Conservation (phyloP, 2,329 filamentous ascomycete species). For the Microsporum ferrugineum region DNA sequence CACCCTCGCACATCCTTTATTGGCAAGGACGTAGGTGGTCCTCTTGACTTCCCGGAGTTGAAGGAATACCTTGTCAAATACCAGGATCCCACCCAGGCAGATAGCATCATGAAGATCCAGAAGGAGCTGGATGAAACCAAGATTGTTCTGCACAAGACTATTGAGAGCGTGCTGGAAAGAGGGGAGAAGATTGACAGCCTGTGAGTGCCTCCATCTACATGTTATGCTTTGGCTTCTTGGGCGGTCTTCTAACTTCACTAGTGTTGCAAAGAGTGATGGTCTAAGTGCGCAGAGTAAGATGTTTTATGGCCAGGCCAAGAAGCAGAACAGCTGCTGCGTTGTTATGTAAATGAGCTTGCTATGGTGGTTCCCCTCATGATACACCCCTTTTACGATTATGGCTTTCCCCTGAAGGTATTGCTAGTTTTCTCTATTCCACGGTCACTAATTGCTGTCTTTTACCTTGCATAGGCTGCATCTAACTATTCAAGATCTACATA, state of each 20-base stretch:
- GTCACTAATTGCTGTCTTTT: not conserved
- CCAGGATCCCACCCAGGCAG: conserved; percentile 78
- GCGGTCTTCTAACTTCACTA: not conserved
- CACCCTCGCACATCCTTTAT: conserved; percentile 58
- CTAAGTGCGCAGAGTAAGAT: conserved; percentile 89
- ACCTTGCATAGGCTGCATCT: not conserved
- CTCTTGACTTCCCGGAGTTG: conserved; percentile 60
- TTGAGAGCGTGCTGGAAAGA: conserved; percentile 56
- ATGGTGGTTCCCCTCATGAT: not conserved
- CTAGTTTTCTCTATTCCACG: not conserved
- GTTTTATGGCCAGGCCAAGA: conserved; percentile 71
- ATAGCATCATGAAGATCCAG: conserved; percentile 92
- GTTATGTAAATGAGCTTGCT: conserved; percentile 35
- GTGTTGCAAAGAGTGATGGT: conserved; percentile 83
- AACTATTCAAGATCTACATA: not conserved
- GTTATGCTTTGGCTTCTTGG: not conserved
- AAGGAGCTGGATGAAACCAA: conserved; percentile 96
- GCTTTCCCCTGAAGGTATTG: not conserved
- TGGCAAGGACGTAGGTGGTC: conserved; percentile 34
- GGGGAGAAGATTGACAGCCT: conserved; percentile 95
- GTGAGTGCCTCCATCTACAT: conserved; percentile 1
- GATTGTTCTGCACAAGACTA: conserved; percentile 93
- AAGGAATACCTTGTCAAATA: conserved; percentile 69
- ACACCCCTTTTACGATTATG: not conserved
- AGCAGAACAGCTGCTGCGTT: conserved; percentile 50